Evolutionary conservation across 1,284 basidiomycete genomes (phyloP).

Genomic region (Cryptococcus maquisensis): DNA sequence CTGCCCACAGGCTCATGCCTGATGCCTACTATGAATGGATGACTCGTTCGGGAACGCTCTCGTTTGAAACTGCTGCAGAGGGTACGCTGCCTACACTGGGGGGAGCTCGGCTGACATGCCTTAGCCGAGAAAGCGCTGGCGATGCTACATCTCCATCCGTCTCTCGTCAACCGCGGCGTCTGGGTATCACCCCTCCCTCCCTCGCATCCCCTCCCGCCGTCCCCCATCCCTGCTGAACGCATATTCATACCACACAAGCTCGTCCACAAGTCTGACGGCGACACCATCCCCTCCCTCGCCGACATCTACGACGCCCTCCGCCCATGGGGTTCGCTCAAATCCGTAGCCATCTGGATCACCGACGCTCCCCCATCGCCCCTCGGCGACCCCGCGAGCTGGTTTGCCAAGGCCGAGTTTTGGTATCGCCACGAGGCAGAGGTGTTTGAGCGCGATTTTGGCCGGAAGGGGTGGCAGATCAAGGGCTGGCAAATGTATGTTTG

Average conservation of each 20-base stretch:
- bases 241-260: conserved; percentile 11
- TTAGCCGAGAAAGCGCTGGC: conserved; percentile 82
- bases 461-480: conserved; percentile 18
- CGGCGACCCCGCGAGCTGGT: conserved; percentile 51
- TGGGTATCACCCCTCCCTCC: conserved; percentile 64
- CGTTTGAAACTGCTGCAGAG: conserved; percentile 17
- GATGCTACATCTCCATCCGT: conserved; percentile 67
- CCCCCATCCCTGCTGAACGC: conserved; percentile 14
- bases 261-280: neutral
- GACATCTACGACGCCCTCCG: conserved; percentile 68
- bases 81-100: conserved; percentile 8
- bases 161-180: conserved; percentile 59
- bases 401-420: conserved; percentile 78
- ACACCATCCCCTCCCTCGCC: conserved; percentile 50
- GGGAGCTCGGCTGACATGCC: neutral
- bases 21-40: conserved; percentile 42
- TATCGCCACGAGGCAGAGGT: conserved; percentile 74
- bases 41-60: conserved; percentile 25
- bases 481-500: conserved; percentile 39
- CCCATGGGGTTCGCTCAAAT: conserved; percentile 51
- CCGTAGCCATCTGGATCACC: conserved; percentile 23
- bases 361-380: neutral
- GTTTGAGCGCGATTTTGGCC: conserved; percentile 59
- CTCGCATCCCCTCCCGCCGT: conserved; percentile 58
- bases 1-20: conserved; percentile 22